These are phyloP conservation scores for Tremella mesenterica DNA, from an alignment of 768 basidiomycete species.

Conservation along the genomic window DNA sequence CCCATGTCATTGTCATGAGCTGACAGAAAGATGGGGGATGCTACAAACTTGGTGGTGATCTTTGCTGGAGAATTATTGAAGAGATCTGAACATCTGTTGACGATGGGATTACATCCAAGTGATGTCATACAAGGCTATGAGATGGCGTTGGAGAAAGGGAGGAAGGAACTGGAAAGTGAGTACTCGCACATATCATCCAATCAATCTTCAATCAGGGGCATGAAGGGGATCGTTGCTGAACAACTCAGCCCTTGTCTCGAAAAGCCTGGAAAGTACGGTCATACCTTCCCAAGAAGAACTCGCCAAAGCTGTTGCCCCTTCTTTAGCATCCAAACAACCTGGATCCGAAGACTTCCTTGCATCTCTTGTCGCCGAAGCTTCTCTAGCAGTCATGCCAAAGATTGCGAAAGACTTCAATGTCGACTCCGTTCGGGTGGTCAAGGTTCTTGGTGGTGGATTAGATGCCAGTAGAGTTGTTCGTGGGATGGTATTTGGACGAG, in stretches of 20 bases:
- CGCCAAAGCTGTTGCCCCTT: conserved; percentile 71
- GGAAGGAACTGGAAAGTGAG: conserved; percentile 84
- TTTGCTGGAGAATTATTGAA: conserved; percentile 91
- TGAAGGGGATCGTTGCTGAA: not conserved
- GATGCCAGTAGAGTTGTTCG: conserved; percentile 75
- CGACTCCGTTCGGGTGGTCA: conserved; percentile 95
- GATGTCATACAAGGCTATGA: conserved; percentile 95
- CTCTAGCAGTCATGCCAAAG: conserved; percentile 71
- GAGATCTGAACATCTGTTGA: conserved; percentile 78
- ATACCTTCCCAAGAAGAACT: conserved; percentile 59
- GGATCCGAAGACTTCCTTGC: conserved; percentile 79
- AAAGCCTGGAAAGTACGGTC: conserved; percentile 47
- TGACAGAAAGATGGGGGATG: conserved; percentile 76
- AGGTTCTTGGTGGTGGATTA: conserved; percentile 94
- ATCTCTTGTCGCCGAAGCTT: conserved; percentile 81
- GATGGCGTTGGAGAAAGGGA: conserved; percentile 71
- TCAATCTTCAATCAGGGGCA: not conserved
- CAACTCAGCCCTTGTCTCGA: conserved; percentile 28
- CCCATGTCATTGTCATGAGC: not conserved
- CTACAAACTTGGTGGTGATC: conserved; percentile 91
- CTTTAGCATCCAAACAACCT: conserved; percentile 95
- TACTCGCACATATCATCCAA: conserved; percentile 26
- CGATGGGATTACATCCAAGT: conserved; percentile 95
- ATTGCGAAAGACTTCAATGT: conserved; percentile 89
- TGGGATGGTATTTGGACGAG: conserved; percentile 96